Evolutionary conservation across 805 yeast species (phyloP).

Genomic region (Jamesozyma piceae): DNA sequence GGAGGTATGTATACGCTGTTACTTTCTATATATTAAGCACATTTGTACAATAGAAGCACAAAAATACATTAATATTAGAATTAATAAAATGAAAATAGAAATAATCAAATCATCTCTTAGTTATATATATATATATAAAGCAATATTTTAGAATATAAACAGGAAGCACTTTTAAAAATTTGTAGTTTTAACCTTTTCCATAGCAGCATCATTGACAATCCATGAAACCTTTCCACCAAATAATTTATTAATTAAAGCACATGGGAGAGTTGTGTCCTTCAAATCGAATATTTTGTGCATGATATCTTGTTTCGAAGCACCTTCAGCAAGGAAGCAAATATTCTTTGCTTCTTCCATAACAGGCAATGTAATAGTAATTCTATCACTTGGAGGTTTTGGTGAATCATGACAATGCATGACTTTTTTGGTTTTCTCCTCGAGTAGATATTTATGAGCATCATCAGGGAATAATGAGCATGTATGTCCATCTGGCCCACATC

Average conservation of each 20-base stretch:
- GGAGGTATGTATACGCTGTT: too few relatives aligned
- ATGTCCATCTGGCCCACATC: conserved; percentile 96
- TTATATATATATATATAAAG: too few relatives aligned
- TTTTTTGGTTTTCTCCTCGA: conserved; percentile 37
- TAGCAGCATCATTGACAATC: conserved; percentile 79
- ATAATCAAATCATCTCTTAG: too few relatives aligned
- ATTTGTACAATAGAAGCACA: too few relatives aligned
- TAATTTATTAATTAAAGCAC: conserved; percentile 61
- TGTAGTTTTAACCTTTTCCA: conserved; percentile 28
- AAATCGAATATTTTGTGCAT: conserved; percentile 60
- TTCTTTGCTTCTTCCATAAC: conserved; percentile 40
- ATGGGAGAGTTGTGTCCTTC: conserved; percentile 47
- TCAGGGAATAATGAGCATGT: conserved; percentile 90
- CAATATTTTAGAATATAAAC: too few relatives aligned
- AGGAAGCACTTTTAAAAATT: too few relatives aligned
- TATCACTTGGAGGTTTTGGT: conserved; percentile 89
- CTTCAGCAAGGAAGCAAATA: conserved; percentile 83
- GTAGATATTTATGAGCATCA: conserved; percentile 44
- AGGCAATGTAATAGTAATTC: conserved; percentile 83
- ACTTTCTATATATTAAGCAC: too few relatives aligned
- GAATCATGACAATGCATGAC: conserved; percentile 69
- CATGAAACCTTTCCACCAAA: conserved; percentile 51
- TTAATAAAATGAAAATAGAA: too few relatives aligned
- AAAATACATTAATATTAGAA: too few relatives aligned
- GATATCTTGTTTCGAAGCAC: conserved; percentile 69